Base-by-base conservation (phyloP, 768 basidiomycete genomes). In the Jaapia argillacea region DNA sequence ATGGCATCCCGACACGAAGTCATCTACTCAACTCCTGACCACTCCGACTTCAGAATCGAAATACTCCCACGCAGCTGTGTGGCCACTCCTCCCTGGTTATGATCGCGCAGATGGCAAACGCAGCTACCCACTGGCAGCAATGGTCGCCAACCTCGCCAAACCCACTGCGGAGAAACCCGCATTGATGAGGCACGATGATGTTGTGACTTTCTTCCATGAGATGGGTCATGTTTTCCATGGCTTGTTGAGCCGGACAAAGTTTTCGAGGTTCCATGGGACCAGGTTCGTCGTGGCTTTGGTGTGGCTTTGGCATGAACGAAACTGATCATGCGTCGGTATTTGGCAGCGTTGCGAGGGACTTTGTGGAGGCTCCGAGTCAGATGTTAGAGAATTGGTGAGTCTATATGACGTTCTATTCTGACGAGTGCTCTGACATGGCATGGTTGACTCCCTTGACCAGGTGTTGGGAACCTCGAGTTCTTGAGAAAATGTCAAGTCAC, bases 131-230 rank as follows among this genome's bases (percentile, higher is more conserved):
- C 59, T 87, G 41, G 61, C 80, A 1, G 82, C 83, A 3, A 92
- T 92, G 89, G 90, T 92, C 5, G 89, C 90, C 28, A 92, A 91
- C 58, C 73, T 93, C 6, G 85, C 89, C 3, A 93, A 92, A 56
- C 71, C 85, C 3, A 88, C 86, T 1, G 75, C 80, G 1, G 77
- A 81, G 4, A 79, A 81, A 46, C 87, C 87, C 2, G 87, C 86
- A 16, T 65, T 90, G 26, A 85, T 93, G 86, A 67, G 75, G n/a
- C 86, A 90, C 48, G 79, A 82, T 51, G 85, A 89, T 45, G 87
- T 88, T 1, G 86, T 87, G 7, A 92, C 88, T 0, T 88, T 91
- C 65, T 89, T 91, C 75, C 89, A 92, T 51, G 89, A 90, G 61
- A 85, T 88, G 82, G 86, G 62, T 4, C 66, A 71, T 46, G 68